phyloP scores from a whole-genome alignment of 352 stramenopile species.

The Globisporangium paddicum region DNA sequence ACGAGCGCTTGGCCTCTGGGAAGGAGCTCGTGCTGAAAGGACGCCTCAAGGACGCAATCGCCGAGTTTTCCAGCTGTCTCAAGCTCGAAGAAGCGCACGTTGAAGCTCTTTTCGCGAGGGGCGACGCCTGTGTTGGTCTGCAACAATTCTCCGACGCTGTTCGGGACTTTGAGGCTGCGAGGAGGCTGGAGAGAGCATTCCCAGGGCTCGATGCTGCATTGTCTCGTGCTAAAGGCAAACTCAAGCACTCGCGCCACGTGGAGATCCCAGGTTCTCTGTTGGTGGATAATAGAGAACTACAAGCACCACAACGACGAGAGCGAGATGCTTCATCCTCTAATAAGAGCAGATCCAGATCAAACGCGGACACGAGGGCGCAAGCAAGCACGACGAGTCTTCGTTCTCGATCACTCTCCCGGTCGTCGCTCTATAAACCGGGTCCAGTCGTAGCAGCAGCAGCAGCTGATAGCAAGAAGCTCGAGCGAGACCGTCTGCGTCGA shows the following conservation, averaged over 20 bases:
- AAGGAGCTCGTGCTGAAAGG: slow-evolving; percentile 21
- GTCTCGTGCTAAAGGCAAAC: slow-evolving; percentile 14
- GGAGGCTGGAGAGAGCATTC: slow-evolving; percentile 15
- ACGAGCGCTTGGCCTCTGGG: slow-evolving; percentile 22
- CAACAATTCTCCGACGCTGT: slow-evolving; percentile 33
- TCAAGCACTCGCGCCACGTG: slow-evolving; percentile 18
- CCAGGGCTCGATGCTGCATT: slow-evolving; percentile 14
- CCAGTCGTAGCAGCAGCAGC: neutral
- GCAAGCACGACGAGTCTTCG: neutral
- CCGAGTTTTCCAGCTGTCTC: slow-evolving; percentile 33
- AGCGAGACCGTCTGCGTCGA: slow-evolving; percentile 27
- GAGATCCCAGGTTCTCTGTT: slow-evolving; percentile 1
- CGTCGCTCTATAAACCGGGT: neutral
- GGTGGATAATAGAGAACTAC: neutral
- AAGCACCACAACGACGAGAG: neutral
- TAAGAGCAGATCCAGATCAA: neutral
- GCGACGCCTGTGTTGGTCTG: slow-evolving; percentile 16
- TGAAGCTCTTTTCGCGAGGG: slow-evolving; percentile 16
- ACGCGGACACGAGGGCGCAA: neutral
- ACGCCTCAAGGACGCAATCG: slow-evolving; percentile 24
- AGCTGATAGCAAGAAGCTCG: slow-evolving; percentile 9
- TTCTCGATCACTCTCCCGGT: neutral
- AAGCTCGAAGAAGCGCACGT: slow-evolving; percentile 26
- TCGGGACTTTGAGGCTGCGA: slow-evolving; percentile 26
- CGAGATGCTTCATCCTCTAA: neutral